phyloP scores from a whole-genome alignment of 2,329 filamentous ascomycete genomes.

The Penicillium concentricum region DNA sequence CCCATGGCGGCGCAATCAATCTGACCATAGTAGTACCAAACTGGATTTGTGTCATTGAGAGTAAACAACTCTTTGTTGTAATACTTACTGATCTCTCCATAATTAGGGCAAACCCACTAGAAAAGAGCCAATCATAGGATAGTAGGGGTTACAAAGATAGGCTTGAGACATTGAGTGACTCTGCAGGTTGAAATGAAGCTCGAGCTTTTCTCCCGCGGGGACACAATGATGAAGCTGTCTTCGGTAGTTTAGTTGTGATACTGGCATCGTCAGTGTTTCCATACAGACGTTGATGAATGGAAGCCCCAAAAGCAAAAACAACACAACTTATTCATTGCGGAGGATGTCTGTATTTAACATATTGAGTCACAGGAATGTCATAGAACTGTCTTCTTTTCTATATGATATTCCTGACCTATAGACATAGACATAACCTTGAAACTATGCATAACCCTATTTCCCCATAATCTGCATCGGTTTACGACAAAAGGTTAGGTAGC shows the following conservation, averaged over 20 bases:
- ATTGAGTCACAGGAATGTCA: background rate
- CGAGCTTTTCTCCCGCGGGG: slow-evolving; percentile 48
- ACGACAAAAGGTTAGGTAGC: background rate
- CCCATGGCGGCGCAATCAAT: slow-evolving; percentile 70
- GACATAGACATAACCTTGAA: background rate
- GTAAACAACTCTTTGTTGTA: background rate
- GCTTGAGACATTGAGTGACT: slow-evolving; percentile 54
- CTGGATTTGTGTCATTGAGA: slow-evolving; percentile 61
- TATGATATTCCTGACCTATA: background rate
- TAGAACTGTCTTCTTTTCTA: background rate
- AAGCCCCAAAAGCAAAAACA: background rate
- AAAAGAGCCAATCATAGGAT: slow-evolving; percentile 48
- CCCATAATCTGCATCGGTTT: background rate
- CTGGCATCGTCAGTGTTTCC: background rate
- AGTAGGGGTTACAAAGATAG: slow-evolving; percentile 51
- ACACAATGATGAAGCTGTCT: slow-evolving; percentile 47
- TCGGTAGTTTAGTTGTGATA: slow-evolving; percentile 31
- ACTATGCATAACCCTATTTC: background rate
- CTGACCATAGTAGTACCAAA: slow-evolving; percentile 80
- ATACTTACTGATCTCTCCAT: slow-evolving; percentile 4
- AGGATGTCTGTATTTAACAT: background rate
- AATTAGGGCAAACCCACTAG: slow-evolving; percentile 43
- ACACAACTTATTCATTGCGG: background rate
- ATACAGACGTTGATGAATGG: slow-evolving; percentile 4
- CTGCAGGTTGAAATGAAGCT: slow-evolving; percentile 54